A percentile compares a stretch with the other conserved stretches of the same genome.
Evolutionary conservation across 225 moss, liverwort and hornwort species (phyloP).

Genomic region (Sphagnum contortum): DNA sequence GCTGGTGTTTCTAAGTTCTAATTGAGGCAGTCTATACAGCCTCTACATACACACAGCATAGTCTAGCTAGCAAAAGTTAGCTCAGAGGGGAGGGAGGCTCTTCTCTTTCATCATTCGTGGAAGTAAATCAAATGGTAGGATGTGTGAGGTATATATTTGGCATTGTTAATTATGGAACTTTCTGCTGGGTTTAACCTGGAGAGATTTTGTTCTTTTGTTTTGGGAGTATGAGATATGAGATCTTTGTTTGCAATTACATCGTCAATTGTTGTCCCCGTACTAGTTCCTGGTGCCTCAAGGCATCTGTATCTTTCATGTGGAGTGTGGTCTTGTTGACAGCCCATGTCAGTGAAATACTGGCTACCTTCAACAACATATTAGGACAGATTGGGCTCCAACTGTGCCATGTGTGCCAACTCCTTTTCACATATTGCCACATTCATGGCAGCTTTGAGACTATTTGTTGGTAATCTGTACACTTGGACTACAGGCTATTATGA

Average conservation of each 20-base stretch:
- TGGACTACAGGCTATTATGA: no score
- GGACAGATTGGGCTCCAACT: no score
- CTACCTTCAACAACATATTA: no score
- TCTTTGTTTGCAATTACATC: background rate
- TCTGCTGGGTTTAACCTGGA: background rate
- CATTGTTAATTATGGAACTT: background rate
- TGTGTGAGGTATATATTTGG: background rate
- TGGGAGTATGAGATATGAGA: background rate
- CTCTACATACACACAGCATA: slow-evolving; percentile 3
- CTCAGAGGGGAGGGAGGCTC: background rate
- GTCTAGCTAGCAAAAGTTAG: background rate
- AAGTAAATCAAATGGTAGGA: background rate
- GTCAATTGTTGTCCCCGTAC: no score
- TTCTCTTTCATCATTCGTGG: slow-evolving; percentile 1
- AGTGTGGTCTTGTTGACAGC: no score
- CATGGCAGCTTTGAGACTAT: no score
- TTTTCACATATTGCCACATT: no score
- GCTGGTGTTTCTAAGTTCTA: slow-evolving; percentile 2
- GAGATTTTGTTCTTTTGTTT: background rate
- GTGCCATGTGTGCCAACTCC: no score
- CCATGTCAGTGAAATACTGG: no score
- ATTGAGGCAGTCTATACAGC: slow-evolving; percentile 3
- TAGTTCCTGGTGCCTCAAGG: no score
- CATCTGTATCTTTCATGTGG: no score
- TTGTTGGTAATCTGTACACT: no score